Conservation (phyloP, 345 rosid genomes). For the Eucalyptus albens region DNA sequence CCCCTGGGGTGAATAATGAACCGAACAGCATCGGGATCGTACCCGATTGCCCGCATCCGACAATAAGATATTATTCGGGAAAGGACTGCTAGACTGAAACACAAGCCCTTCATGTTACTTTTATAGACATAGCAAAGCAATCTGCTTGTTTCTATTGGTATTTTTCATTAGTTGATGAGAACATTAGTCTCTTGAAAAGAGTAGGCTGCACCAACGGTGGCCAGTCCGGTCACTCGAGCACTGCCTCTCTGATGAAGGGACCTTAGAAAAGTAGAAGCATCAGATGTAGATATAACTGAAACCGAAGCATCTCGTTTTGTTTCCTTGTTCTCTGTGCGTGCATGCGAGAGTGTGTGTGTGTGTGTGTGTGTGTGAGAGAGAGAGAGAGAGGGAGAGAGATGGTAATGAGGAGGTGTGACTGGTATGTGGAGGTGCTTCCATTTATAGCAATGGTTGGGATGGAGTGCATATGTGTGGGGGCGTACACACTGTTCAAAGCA, state of each 20-base stretch:
- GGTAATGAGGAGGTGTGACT: background rate
- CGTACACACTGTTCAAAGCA: slow-evolving; percentile 78
- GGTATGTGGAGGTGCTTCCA: too few relatives aligned
- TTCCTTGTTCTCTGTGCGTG: background rate
- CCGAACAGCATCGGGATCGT: background rate
- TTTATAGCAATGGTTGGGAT: background rate
- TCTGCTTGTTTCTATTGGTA: background rate
- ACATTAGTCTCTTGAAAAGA: background rate
- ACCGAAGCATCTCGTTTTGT: background rate
- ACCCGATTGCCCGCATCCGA: background rate
- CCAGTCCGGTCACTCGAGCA: background rate
- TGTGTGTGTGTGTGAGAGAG: background rate
- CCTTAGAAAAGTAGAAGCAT: background rate
- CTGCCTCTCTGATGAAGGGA: background rate
- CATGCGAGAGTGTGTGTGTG: background rate
- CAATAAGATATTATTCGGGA: background rate
- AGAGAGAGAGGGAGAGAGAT: background rate
- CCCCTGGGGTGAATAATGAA: background rate
- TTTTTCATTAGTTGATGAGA: background rate
- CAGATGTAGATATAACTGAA: background rate
- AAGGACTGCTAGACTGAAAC: background rate
- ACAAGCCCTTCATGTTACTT: background rate
- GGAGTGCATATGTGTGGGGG: slow-evolving; percentile 53
- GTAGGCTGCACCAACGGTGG: background rate
- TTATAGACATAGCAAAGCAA: background rate